Percentiles rank a stretch among this genome's conserved stretches.
phyloP scores from a whole-genome alignment of 805 yeast species.

The Nakazawaea pomicola region DNA sequence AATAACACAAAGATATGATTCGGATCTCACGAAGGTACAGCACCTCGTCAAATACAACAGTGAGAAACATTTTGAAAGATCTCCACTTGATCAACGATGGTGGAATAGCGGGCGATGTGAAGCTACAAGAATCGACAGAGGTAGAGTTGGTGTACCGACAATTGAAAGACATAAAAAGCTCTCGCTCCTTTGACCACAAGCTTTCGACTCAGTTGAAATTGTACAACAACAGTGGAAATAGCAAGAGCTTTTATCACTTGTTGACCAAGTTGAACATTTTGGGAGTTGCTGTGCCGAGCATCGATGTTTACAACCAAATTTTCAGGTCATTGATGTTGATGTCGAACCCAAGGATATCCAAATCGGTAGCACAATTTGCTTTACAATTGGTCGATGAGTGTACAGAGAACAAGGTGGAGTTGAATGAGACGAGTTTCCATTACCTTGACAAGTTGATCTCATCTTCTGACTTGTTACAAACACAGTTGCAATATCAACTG shows the following conservation, averaged over 20 bases:
- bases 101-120: not conserved
- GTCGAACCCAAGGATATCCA: not conserved
- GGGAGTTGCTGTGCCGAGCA: not conserved
- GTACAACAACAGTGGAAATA: not conserved
- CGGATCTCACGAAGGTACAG: too few relatives aligned
- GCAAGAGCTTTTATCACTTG: not conserved
- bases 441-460: slow-evolving; percentile 7
- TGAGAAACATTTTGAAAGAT: slow-evolving; percentile 1
- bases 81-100: slow-evolving; percentile 6
- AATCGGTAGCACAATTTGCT: slow-evolving; percentile 1
- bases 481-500: slow-evolving; percentile 2
- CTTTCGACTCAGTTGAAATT: not conserved
- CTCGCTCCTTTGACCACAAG: not conserved
- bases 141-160: slow-evolving; percentile 4
- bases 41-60: not conserved
- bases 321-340: slow-evolving; percentile 3
- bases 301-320: slow-evolving; percentile 7
- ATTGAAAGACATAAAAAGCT: not conserved
- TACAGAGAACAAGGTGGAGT: not conserved
- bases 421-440: slow-evolving; percentile 1
- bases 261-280: slow-evolving; percentile 4
- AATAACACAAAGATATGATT: too few relatives aligned
- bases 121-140: not conserved
- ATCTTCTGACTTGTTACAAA: not conserved
- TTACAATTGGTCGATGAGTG: slow-evolving; percentile 4